phyloP scores from a whole-genome alignment of 768 basidiomycete genomes.

The Austroboletus eburneus region DNA sequence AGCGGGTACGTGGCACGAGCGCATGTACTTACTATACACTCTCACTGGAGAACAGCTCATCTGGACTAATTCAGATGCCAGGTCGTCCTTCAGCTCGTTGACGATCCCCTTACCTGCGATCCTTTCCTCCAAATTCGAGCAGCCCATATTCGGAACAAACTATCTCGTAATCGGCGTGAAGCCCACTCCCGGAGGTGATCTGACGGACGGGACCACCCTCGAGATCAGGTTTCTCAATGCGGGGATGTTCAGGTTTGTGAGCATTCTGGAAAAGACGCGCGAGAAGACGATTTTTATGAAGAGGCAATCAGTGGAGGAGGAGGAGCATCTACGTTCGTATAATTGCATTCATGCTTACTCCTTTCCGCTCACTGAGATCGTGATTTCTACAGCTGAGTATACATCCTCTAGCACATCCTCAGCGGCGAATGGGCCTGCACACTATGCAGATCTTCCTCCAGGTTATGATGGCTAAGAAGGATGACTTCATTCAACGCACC shows the following conservation, averaged over 20 bases:
- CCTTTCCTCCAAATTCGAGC: slow-evolving; percentile 67
- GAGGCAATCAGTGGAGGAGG: slow-evolving; percentile 42
- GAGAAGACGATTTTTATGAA: slow-evolving; percentile 75
- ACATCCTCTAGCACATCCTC: slow-evolving; percentile 23
- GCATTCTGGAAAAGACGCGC: slow-evolving; percentile 69
- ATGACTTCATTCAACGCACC: background rate
- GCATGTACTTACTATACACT: background rate
- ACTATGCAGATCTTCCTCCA: slow-evolving; percentile 27
- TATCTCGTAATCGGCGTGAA: slow-evolving; percentile 62
- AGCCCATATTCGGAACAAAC: slow-evolving; percentile 69
- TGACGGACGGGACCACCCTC: slow-evolving; percentile 57
- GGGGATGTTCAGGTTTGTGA: slow-evolving; percentile 71
- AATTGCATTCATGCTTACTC: background rate
- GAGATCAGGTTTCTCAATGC: slow-evolving; percentile 67
- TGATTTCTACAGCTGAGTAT: slow-evolving; percentile 28
- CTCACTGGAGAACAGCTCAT: slow-evolving; percentile 48
- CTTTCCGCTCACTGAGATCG: background rate
- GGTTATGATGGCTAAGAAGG: slow-evolving; percentile 25
- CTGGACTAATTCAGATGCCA: slow-evolving; percentile 43
- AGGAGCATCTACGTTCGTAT: slow-evolving; percentile 30
- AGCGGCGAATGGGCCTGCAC: slow-evolving; percentile 6
- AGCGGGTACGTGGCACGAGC: slow-evolving; percentile 53
- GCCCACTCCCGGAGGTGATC: slow-evolving; percentile 63
- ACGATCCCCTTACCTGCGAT: slow-evolving; percentile 60
- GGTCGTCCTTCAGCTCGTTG: slow-evolving; percentile 38